phyloP scores from a whole-genome alignment of 2,329 filamentous ascomycete genomes.

The Aspergillus pseudoviridinutans region DNA sequence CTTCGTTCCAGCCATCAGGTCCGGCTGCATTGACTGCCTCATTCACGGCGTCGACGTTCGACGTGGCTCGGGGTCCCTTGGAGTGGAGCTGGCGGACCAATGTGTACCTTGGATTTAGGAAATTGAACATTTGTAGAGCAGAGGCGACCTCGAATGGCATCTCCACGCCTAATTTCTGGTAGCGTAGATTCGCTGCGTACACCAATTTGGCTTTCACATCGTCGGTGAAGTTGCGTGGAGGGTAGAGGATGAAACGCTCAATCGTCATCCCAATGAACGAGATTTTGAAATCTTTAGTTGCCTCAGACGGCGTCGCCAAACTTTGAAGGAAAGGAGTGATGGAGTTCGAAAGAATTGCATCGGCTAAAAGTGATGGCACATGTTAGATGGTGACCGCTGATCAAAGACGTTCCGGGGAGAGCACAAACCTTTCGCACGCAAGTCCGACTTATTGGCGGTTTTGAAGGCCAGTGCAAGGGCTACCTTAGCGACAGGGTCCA shows the following conservation, averaged over 20 bases:
- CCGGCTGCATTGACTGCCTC: constrained; percentile 56
- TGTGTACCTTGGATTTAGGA: constrained; percentile 40
- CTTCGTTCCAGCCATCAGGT: constrained; percentile 66
- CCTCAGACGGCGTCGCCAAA: constrained; percentile 61
- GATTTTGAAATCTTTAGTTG: constrained; percentile 62
- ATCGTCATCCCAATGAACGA: constrained; percentile 74
- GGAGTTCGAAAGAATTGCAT: constrained; percentile 81
- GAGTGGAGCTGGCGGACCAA: constrained; percentile 65
- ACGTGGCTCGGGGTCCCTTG: constrained; percentile 69
- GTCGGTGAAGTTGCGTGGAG: constrained; percentile 79
- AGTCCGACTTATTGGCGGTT: constrained; percentile 70
- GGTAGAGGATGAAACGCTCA: constrained; percentile 81
- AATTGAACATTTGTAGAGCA: constrained; percentile 43
- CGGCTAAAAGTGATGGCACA: constrained; percentile 53
- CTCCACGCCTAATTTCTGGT: constrained; percentile 54
- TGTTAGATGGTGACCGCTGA: constrained; percentile 6
- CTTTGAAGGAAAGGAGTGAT: constrained; percentile 73
- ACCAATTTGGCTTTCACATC: constrained; percentile 64
- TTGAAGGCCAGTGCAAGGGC: constrained; percentile 87
- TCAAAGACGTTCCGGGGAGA: background rate
- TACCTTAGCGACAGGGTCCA: constrained; percentile 83
- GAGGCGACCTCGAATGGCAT: constrained; percentile 42
- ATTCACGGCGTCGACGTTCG: constrained; percentile 66
- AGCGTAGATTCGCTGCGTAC: constrained; percentile 65
- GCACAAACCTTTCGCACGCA: constrained; percentile 79